Conservation (phyloP, 139 green algal genomes). For the Ettlia oleoabundans region DNA sequence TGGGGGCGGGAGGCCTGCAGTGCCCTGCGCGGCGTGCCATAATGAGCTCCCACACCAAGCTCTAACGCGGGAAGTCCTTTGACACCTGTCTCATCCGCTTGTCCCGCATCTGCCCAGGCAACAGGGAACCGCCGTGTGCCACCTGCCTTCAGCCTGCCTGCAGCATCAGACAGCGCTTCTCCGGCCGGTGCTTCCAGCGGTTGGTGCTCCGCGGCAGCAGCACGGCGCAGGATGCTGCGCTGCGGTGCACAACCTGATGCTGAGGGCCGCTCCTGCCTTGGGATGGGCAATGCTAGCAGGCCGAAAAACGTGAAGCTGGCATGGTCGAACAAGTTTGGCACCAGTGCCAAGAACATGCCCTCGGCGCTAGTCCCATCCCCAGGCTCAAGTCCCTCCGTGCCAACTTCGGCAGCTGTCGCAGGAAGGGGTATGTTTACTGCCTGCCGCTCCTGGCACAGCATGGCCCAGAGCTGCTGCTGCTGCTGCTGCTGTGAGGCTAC, state of each 20-base stretch:
- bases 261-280: background rate
- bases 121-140: background rate
- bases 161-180: no score
- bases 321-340: slow-evolving; percentile 3
- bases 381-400: background rate
- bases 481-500: background rate
- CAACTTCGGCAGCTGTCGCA: background rate
- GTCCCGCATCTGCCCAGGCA: background rate
- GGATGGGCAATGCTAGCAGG: slow-evolving; percentile 4
- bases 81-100: background rate
- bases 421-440: background rate
- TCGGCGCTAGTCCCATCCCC: background rate
- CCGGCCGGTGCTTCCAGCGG: no score
- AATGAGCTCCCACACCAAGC: background rate
- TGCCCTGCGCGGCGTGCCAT: background rate
- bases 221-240: background rate
- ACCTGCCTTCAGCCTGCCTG: no score
- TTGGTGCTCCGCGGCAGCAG: no score
- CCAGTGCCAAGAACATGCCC: background rate
- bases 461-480: background rate
- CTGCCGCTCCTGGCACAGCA: background rate
- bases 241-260: background rate
- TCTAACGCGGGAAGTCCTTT: background rate
- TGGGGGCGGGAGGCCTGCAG: background rate
- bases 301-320: background rate